Percentiles rank a stretch among this genome's conserved stretches.
phyloP scores from a whole-genome alignment of 2,329 filamentous ascomycete species.

The Cryphonectria nitschkei region DNA sequence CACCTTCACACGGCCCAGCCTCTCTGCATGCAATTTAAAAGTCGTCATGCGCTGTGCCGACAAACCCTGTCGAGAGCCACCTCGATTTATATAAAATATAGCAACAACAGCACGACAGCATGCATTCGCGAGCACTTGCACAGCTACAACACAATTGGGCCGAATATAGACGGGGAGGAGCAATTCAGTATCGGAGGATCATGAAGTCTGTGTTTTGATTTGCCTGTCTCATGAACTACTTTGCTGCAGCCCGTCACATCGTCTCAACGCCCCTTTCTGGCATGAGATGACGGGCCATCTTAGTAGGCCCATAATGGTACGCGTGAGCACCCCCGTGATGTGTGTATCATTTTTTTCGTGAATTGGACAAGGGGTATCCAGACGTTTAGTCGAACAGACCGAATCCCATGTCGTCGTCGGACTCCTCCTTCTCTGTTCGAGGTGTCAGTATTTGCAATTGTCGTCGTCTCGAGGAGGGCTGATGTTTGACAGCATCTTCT shows the following conservation, averaged over 20 bases:
- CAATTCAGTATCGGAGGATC: not conserved
- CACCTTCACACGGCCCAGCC: not conserved
- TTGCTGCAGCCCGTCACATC: conserved; percentile 17
- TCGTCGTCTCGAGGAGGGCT: conserved; percentile 17
- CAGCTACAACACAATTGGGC: not conserved
- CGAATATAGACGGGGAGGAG: not conserved
- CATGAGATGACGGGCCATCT: conserved; percentile 38
- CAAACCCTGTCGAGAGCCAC: not conserved
- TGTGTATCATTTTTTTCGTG: conserved; percentile 11
- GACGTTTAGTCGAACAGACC: conserved; percentile 73
- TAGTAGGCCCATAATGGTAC: conserved; percentile 28
- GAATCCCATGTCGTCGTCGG: conserved; percentile 78
- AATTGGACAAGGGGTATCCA: conserved; percentile 6
- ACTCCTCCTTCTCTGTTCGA: conserved; percentile 64
- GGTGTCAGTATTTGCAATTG: conserved; percentile 34
- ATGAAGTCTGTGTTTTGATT: conserved; percentile 19
- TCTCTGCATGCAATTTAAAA: conserved; percentile 16
- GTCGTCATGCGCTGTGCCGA: not conserved
- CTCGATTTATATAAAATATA: not conserved
- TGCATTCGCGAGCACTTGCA: not conserved
- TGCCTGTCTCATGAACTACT: conserved; percentile 23
- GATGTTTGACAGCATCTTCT: not conserved
- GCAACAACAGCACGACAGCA: not conserved
- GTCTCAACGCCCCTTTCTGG: conserved; percentile 36
- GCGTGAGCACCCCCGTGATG: conserved; percentile 21